Conservation (phyloP, 306 rosid species). For the Crotalaria pallida region DNA sequence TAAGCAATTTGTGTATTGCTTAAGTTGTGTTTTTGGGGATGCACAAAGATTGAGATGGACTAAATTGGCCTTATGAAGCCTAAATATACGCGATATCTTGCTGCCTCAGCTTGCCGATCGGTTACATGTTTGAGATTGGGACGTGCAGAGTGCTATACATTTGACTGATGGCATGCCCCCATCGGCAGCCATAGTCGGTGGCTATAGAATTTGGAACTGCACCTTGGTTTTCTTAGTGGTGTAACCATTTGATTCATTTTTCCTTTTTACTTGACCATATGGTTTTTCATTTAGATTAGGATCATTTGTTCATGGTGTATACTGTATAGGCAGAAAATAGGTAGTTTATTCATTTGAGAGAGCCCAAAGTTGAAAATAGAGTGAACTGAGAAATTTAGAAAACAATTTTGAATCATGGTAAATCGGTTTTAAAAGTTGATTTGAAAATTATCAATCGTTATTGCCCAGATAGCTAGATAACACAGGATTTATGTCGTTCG, state of each 20-base stretch:
- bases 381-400: background rate
- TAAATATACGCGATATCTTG: background rate
- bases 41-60: conserved; percentile 1
- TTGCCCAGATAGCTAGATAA: background rate
- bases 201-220: conserved; percentile 13
- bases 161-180: conserved; percentile 14
- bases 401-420: conserved; percentile 17
- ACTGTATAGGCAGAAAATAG: background rate
- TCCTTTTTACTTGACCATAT: background rate
- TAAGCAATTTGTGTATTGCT: conserved; percentile 10
- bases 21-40: conserved; percentile 3
- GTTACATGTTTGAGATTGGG: conserved; percentile 20
- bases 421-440: background rate
- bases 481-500: background rate
- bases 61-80: conserved; percentile 17
- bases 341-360: background rate
- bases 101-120: background rate
- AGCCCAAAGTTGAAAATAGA: background rate
- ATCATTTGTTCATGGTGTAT: too few relatives aligned
- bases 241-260: background rate
- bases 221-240: conserved; percentile 9
- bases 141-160: background rate
- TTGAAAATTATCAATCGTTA: background rate
- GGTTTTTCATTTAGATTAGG: background rate
- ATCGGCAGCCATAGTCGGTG: background rate